Evolutionary conservation across 352 stramenopile genomes (phyloP), one percentile per base, ranked within the genome.

Genomic region (Phytophthora palmivora): DNA sequence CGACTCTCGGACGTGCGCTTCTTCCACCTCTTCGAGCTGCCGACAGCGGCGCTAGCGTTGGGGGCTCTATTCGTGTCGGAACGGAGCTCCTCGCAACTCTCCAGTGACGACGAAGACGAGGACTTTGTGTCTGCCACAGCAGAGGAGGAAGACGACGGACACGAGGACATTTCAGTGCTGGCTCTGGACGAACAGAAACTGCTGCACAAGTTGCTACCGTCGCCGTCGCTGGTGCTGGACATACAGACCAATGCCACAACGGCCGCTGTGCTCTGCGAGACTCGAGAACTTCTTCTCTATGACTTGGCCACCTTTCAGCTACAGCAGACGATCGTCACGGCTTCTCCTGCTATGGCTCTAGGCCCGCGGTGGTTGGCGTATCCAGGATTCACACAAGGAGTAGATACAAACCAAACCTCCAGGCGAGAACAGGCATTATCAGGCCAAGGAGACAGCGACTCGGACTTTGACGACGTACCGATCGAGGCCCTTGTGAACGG

Each of bases 331-430:
- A 79, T 93, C 45, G 15, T 64, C 38, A 82, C 78, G 22, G 67
- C 82, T 24, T 85, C 82, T 33, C 70, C 78, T 14, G 82, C 82
- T 3, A 89, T 93, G 78, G 66, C 82, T 14, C 69, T 93, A 6
- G 84, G 84, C 6, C 61, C 72, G 18, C 80, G 84, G 14, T 93
- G 84, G 84, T 67, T 93, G 54, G 80, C 78, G 34, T 93, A 88
- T 56, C 78, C 84, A 19, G 82, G 82, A 15, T 73, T 76, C 41
- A 57, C 78, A 8, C 57, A 66, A n/a, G 53, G 61, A 32, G 34
- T 15, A 37, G 49, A 61, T 18, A 14, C 34, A 16, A 57, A 11
- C 6, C 53, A 58, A 43, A 6, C 60, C 11, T 63, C 49, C 24
- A 54, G 55, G 3, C 67, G 59, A n/a, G 56, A 70, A 2, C 59